Base-by-base conservation (phyloP, 83 land plant genomes). In the Isoetes engelmannii region DNA sequence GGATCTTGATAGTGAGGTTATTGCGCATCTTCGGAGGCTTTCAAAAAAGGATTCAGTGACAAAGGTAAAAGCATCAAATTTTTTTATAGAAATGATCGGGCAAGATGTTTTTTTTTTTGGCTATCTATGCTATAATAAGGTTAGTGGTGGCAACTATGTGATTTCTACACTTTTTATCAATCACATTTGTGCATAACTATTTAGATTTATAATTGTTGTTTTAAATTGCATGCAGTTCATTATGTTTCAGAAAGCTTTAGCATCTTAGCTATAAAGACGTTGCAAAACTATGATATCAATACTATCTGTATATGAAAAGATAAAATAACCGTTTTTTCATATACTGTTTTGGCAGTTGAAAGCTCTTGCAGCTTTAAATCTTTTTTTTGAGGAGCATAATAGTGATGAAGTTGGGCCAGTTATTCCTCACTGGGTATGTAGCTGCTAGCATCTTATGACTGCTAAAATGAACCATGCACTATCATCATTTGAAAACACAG, bases 31-130 rank as follows among this genome's bases (percentile, higher is more conserved):
- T 41, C 90, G 84, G 62, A 82, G 99, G 79, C 82, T 95, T 48
- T 81, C 87, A 8, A 86, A 94, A 72, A 92, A 92, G 60, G 99
- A 95, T 63, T 80, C 89, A 20, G 83, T 73, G n/a, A 95, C 99
- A 63, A 95, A 92, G 97, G 99, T 89, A 76, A 12, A n/a, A 67
- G 21, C 15, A 45, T 21, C 7, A 37, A 12, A 15, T 0, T 0
- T 18, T 64, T 0, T 0, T 4, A 9, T 0, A 13, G 1, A 21
- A n/a, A 19, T 13, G n/a, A 8, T 59, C 17, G 10, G 18, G 18
- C 7, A 59, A 12, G 2, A n/a, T 63, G 15, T 42, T 56, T 47
- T 64, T 28, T 7, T 5, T 10, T 12, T 51, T n/a, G 12, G 54
- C 54, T 51, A 15, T 3, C 12, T 10, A 12, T 51, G n/a, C 54